Base-by-base conservation (phyloP, 1,284 basidiomycete genomes). In the Rhodotorula sp. region DNA sequence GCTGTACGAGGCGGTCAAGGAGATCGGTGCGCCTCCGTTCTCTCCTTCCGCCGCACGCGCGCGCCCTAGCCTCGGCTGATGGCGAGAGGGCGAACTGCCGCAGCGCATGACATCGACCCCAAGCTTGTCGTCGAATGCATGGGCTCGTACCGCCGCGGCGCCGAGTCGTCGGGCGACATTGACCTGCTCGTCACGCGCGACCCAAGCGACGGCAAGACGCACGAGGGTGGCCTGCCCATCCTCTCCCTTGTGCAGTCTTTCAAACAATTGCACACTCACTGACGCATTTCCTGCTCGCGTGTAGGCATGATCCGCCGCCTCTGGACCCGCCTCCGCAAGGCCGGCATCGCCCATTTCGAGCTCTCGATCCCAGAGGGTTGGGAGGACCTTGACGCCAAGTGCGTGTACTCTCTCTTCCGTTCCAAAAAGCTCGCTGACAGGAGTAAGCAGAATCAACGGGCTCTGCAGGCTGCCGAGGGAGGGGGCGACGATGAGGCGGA, bases 161-260 rank as follows among this genome's bases (percentile, higher is more conserved):
- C 41, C 89, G 79, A 82, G 84, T 1, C 87, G 62, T 94, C 91
- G 68, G 93, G 94, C 1, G 94, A 96, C 80, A 92, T 97, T 67
- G 94, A 97, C 80, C 88, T 96, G 63, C 81, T 96, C 70, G 89
- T 96, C 75, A 92, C 91, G 0, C 87, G 92, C 25, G 85, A 88
- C 36, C 46, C 66, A 25, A 85, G 86, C 0, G 80, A 94, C 77
- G 91, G 91, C 0, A 85, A 82, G 69, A 90, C 88, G 0, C 92
- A 94, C 78, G 81, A 51, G 50, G 50, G 50, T 51, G n/a, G n/a
- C 27, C 13, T 6, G 13, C 22, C 5, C 82, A 67, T n/a, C 36
- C 22, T 41, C 50, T 39, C 15, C 32, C 34, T 25, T n/a, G 9
- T n/a, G n/a, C n/a, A n/a, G n/a, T n/a, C n/a, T n/a, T n/a, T n/a